Evolutionary conservation across 2,329 filamentous ascomycete species (phyloP).

Genomic region (Pleurostoma richardsiae): DNA sequence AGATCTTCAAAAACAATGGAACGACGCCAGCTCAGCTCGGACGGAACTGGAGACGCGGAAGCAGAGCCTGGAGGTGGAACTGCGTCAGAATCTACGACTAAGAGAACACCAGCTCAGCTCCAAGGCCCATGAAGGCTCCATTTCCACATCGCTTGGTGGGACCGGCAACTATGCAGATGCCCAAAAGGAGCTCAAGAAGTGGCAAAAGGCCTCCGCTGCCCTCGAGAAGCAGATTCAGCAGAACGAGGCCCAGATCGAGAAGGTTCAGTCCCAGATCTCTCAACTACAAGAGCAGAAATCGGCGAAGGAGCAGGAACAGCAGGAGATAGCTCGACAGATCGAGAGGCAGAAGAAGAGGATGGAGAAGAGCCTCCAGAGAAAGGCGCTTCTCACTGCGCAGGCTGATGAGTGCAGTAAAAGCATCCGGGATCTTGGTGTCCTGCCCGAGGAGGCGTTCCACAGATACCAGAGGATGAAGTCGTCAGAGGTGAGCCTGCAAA

Average conservation of each 20-base stretch:
- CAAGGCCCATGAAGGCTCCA: slow-evolving; percentile 62
- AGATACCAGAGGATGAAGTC: slow-evolving; percentile 82
- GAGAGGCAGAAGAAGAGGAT: slow-evolving; percentile 83
- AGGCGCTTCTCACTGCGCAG: slow-evolving; percentile 71
- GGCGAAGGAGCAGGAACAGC: slow-evolving; percentile 65
- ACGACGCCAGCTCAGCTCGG: slow-evolving; percentile 66
- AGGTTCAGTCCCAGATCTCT: slow-evolving; percentile 42
- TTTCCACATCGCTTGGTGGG: slow-evolving; percentile 44
- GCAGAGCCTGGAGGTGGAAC: slow-evolving; percentile 76
- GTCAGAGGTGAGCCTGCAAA: slow-evolving; percentile 56
- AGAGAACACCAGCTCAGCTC: slow-evolving; percentile 81
- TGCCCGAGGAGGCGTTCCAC: slow-evolving; percentile 90
- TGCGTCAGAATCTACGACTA: slow-evolving; percentile 84
- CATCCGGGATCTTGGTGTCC: slow-evolving; percentile 86
- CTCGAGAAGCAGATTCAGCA: slow-evolving; percentile 67
- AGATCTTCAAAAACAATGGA: slow-evolving; percentile 70
- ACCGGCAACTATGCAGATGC: slow-evolving; percentile 69
- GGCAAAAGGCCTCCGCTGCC: slow-evolving; percentile 61
- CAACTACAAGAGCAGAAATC: slow-evolving; percentile 50
- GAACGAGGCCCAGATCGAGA: slow-evolving; percentile 66
- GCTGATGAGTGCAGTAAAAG: slow-evolving; percentile 79
- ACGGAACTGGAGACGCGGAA: slow-evolving; percentile 77
- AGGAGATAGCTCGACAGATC: slow-evolving; percentile 72
- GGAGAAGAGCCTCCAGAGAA: slow-evolving; percentile 88
- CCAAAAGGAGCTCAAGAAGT: slow-evolving; percentile 75